Evolutionary conservation across 345 rosid genomes (phyloP).

Genomic region (Gossypium herbaceum): DNA sequence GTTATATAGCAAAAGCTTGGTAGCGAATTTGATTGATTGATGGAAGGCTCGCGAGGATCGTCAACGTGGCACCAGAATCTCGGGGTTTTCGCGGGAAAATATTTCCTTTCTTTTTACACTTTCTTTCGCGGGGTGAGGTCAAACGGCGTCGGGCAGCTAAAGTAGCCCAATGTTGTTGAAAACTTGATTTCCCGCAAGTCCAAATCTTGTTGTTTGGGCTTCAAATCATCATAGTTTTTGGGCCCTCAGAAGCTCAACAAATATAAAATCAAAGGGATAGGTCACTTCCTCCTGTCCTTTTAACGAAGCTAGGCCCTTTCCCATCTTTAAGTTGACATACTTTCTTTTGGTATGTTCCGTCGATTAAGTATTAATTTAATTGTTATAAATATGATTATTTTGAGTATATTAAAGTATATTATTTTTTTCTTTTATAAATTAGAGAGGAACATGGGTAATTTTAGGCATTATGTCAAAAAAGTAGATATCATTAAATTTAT

Average conservation of each 20-base stretch:
- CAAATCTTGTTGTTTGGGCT: neutral
- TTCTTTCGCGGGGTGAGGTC: too few species aligned
- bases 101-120: neutral
- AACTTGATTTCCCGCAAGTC: too few species aligned
- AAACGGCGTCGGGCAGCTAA: neutral
- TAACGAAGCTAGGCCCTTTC: too few species aligned
- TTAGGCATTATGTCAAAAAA: accelerated
- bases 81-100: constrained; percentile 31
- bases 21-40: constrained; percentile 25
- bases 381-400: too few species aligned
- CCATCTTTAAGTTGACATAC: too few species aligned
- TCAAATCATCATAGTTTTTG: neutral
- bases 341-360: too few species aligned
- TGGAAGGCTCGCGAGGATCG: constrained; percentile 26
- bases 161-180: neutral
- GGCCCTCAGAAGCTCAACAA: neutral
- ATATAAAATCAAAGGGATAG: neutral
- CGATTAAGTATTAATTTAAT: accelerated
- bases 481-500: too few species aligned
- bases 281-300: neutral
- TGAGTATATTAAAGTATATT: accelerated
- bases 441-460: accelerated
- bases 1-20: constrained; percentile 25
- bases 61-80: constrained; percentile 34
- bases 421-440: accelerated